Percentiles rank a stretch among this genome's conserved stretches.
These are phyloP conservation scores for Schizosaccharomyces osmophilus DNA, from an alignment of 805 yeast species.

Conservation along the genomic window DNA sequence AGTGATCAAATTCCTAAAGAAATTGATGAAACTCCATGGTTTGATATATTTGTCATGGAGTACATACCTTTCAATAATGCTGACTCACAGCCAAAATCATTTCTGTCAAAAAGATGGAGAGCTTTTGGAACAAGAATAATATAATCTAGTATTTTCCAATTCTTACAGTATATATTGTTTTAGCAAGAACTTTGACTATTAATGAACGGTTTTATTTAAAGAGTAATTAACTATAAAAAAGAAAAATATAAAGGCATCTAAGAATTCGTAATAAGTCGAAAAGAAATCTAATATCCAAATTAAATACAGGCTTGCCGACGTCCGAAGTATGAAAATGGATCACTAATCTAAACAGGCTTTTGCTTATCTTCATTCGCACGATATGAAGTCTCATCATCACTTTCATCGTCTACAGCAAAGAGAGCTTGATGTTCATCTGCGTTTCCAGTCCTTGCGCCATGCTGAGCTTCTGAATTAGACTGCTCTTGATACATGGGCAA, in stretches of 20 bases:
- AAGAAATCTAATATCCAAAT: no score
- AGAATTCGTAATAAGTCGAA: no score
- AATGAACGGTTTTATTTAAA: no score
- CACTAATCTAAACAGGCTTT: neutral
- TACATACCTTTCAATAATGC: neutral
- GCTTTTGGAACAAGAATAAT: neutral
- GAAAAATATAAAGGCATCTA: no score
- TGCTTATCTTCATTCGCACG: neutral
- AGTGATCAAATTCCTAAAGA: neutral
- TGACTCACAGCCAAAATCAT: neutral
- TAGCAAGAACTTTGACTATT: no score
- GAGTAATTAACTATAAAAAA: no score
- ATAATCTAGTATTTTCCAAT: no score
- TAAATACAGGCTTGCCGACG: no score
- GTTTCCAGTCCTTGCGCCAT: neutral
- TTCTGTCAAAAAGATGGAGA: neutral
- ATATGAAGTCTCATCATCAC: neutral
- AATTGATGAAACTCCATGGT: neutral
- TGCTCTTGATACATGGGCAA: neutral
- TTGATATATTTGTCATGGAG: neutral
- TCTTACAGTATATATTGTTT: no score
- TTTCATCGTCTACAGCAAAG: conserved; percentile 3
- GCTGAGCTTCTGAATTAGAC: neutral
- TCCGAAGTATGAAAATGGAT: no score
- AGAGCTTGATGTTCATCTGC: neutral